These are phyloP conservation scores for Mycena venus DNA, from an alignment of 768 basidiomycete genomes.

Conservation along the genomic window DNA sequence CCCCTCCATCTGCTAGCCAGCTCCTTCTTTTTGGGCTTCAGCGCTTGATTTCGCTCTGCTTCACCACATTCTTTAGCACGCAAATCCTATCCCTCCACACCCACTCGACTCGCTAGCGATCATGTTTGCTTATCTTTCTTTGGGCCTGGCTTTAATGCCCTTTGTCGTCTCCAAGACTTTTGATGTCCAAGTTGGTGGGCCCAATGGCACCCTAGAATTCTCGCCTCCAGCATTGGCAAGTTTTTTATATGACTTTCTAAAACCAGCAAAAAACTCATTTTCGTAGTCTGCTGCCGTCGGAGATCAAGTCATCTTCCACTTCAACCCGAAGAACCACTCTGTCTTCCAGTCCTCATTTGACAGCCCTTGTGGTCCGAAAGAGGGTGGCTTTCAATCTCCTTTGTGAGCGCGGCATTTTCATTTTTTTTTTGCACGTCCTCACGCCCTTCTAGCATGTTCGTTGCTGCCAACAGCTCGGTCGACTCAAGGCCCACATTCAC, in stretches of 20 bases:
- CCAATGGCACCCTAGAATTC: constrained; percentile 56
- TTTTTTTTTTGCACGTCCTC: constrained; percentile 4
- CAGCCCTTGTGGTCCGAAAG: constrained; percentile 65
- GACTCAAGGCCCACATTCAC: constrained; percentile 65
- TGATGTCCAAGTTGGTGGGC: constrained; percentile 68
- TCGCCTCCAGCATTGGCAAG: constrained; percentile 68
- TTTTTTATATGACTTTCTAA: constrained; percentile 3
- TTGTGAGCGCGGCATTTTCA: constrained; percentile 65
- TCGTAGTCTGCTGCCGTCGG: constrained; percentile 62
- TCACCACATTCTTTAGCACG: constrained; percentile 26
- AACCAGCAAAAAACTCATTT: not conserved
- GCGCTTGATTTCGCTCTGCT: constrained; percentile 1
- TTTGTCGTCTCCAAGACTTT: constrained; percentile 63
- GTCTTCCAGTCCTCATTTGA: constrained; percentile 66
- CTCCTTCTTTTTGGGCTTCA: constrained; percentile 23
- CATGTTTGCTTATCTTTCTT: constrained; percentile 59
- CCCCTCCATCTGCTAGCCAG: constrained; percentile 39
- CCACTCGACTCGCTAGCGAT: constrained; percentile 48
- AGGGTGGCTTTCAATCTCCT: constrained; percentile 68
- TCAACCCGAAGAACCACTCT: constrained; percentile 66
- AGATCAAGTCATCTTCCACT: constrained; percentile 74
- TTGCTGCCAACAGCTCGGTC: constrained; percentile 64
- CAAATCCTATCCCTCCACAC: constrained; percentile 38
- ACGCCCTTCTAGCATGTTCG: constrained; percentile 57
- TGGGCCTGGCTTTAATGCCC: constrained; percentile 65